Base-by-base conservation (phyloP, 768 basidiomycete genomes). In the Xanthoconium purpureum region DNA sequence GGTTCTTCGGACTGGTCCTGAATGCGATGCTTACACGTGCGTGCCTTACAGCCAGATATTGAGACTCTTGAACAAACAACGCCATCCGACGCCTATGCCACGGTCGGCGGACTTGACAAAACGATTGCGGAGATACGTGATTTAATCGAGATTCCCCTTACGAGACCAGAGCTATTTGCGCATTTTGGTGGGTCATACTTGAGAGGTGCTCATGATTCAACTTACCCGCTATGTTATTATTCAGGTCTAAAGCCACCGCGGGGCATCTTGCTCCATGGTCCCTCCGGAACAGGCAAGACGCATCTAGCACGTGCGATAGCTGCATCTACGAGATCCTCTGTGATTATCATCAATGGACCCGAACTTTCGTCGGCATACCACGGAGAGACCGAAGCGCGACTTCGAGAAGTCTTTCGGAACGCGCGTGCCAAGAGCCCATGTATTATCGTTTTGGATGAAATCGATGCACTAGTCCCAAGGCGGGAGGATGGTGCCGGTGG, bases 281-380 rank as follows among this genome's bases (percentile, higher is more conserved):
- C 94, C 12, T 94, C 97, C 3, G 97, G 97, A 37, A 98, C 97
- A 10, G 97, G 97, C 15, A 99, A 99, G 75, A 99, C 97, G 0
- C 94, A 97, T 66, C 78, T 99, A 3, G 96, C 97, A 12, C 87
- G 94, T 58, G 91, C 94, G 14, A 94, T 99, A 56, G 94, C 96
- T 5, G 81, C 86, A 0, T 92, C 94, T 6, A 91, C 90, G 1
- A 82, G 81, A 32, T 90, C 94, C 8, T 85, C 87, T 29, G 90
- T 97, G n/a, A 81, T 99, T 60, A 84, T 93, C 49, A 87, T 98
- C 69, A 96, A 96, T 63, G 97, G 97, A 0, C 94, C 97, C 13
- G 94, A 98, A 67, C 81, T 98, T 20, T 92, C 91, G 1, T 94
- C 92, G 18, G 93, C 94, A 1, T 98, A 93, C 66, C 97, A 98